Evolutionary conservation across 192 early-diverging fungal species (phyloP).

Genomic region (Powellomyces hirtus): DNA sequence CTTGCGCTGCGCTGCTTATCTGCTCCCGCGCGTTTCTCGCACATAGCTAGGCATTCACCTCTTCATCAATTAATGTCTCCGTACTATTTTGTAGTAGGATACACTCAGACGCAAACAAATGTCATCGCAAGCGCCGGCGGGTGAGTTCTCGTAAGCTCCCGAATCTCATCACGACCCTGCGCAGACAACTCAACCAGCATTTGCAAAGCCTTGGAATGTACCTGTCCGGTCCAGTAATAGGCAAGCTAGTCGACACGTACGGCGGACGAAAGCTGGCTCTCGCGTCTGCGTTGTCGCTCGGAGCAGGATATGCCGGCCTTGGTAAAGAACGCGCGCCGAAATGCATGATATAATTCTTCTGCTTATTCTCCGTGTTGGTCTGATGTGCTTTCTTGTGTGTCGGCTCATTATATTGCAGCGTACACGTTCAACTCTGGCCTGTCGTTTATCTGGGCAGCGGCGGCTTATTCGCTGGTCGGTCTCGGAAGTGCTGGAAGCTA

Average conservation of each 20-base stretch:
- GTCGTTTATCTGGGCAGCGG: conserved; percentile 11
- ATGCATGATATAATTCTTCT: background rate
- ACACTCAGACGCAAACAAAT: conserved; percentile 61
- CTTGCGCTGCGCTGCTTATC: too few species aligned
- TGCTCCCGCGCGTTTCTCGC: too few species aligned
- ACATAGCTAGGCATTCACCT: too few species aligned
- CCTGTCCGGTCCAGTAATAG: conserved; percentile 60
- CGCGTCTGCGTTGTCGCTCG: conserved; percentile 1
- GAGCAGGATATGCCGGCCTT: conserved; percentile 13
- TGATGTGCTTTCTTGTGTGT: background rate
- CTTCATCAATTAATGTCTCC: conserved; percentile 44
- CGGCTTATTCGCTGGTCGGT: conserved; percentile 34
- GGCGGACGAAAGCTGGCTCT: conserved; percentile 27
- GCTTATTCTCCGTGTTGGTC: background rate
- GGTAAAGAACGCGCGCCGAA: background rate
- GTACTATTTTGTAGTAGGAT: conserved; percentile 51
- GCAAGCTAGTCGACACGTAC: conserved; percentile 45
- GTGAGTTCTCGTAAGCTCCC: too few species aligned
- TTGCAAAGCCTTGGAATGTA: conserved; percentile 59
- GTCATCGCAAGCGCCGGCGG: conserved; percentile 61
- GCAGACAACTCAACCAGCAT: background rate
- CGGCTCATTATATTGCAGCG: too few species aligned
- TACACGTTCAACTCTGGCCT: background rate
- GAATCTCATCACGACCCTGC: too few species aligned
- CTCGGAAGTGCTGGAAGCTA: conserved; percentile 27